These are phyloP conservation scores for Macrophomina tecta DNA, from an alignment of 2,329 filamentous ascomycete genomes.

Conservation along the genomic window DNA sequence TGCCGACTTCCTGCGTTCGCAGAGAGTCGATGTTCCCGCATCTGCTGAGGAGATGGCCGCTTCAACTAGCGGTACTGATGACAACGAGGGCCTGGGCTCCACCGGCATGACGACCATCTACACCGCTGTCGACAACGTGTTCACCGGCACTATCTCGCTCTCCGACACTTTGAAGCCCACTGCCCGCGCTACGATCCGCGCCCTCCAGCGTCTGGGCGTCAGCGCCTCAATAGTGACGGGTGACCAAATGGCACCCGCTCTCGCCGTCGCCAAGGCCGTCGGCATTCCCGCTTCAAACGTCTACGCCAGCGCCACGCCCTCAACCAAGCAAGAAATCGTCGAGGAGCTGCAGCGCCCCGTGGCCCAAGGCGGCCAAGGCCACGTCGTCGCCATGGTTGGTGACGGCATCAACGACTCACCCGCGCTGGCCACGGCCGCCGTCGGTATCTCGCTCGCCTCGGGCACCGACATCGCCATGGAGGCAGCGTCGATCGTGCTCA, in stretches of 20 bases:
- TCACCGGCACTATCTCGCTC: slow-evolving; percentile 82
- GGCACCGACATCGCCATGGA: slow-evolving; percentile 98
- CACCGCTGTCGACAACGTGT: slow-evolving; percentile 81
- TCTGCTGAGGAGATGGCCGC: slow-evolving; percentile 39
- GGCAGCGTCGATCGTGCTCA: slow-evolving; percentile 93
- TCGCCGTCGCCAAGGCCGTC: slow-evolving; percentile 81
- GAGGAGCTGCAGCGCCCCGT: slow-evolving; percentile 68
- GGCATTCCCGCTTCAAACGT: slow-evolving; percentile 80
- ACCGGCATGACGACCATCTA: slow-evolving; percentile 89
- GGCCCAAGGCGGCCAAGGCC: slow-evolving; percentile 54
- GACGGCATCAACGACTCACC: slow-evolving; percentile 99
- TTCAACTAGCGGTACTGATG: slow-evolving; percentile 26
- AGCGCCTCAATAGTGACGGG: slow-evolving; percentile 92
- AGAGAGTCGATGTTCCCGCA: slow-evolving; percentile 68
- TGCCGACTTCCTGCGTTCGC: slow-evolving; percentile 74
- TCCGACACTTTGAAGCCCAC: slow-evolving; percentile 91
- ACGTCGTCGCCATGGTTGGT: slow-evolving; percentile 90
- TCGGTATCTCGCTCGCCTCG: slow-evolving; percentile 90
- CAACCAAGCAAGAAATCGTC: slow-evolving; percentile 89
- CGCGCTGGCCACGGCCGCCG: slow-evolving; percentile 87
- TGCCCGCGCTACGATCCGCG: slow-evolving; percentile 78
- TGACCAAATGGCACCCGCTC: slow-evolving; percentile 82
- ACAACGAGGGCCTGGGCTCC: slow-evolving; percentile 42
- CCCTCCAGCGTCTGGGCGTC: slow-evolving; percentile 83
- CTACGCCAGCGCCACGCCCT: slow-evolving; percentile 84